These are phyloP conservation scores for Daldinia childiae DNA, from an alignment of 495 filamentous ascomycete species.

Conservation along the genomic window DNA sequence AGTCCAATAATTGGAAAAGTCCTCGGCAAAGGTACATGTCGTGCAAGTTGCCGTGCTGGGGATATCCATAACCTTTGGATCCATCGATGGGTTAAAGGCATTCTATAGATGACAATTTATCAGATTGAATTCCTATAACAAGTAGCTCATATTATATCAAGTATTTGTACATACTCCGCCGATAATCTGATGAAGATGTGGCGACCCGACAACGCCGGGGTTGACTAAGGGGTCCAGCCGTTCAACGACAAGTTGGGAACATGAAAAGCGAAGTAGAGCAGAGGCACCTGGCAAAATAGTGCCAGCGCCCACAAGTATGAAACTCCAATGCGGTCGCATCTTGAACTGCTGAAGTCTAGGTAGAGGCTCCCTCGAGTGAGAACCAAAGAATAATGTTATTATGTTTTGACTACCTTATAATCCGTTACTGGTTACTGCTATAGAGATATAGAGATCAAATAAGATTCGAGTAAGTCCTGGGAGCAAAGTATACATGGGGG, in stretches of 20 bases:
- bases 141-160: neutral
- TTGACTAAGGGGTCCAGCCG: constrained; percentile 48
- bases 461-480: neutral
- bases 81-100: constrained; percentile 49
- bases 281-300: constrained; percentile 15
- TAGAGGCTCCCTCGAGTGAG: neutral
- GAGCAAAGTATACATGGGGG: neutral
- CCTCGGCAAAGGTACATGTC: constrained; percentile 48
- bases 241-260: constrained; percentile 49
- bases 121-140: neutral
- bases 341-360: neutral
- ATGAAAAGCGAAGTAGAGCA: constrained; percentile 45
- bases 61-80: constrained; percentile 41
- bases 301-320: neutral
- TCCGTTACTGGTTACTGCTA: neutral
- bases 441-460: neutral
- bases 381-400: neutral
- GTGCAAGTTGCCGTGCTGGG: constrained; percentile 47
- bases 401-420: constrained; percentile 1
- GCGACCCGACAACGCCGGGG: constrained; percentile 47
- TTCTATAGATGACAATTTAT: constrained; percentile 28
- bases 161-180: constrained; percentile 42
- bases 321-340: constrained; percentile 22
- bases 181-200: constrained; percentile 50
- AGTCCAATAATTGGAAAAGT: constrained; percentile 55